Evolutionary conservation across 306 rosid species (phyloP).

Genomic region (Sicyos edulis): DNA sequence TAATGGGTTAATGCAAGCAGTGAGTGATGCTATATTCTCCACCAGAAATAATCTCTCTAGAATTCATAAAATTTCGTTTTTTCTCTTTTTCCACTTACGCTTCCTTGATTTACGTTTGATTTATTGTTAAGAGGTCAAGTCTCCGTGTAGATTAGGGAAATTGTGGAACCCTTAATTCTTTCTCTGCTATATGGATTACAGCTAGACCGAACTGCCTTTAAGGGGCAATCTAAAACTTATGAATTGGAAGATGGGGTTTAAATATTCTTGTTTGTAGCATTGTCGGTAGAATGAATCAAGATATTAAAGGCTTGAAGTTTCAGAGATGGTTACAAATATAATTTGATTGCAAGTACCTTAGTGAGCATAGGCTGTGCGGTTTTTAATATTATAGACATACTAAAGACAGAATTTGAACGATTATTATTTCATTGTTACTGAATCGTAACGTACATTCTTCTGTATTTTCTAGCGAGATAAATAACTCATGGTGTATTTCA

Average conservation of each 20-base stretch:
- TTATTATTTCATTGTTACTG: background rate
- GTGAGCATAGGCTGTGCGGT: background rate
- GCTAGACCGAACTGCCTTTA: background rate
- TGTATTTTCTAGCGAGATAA: background rate
- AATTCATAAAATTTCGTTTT: background rate
- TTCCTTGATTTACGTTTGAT: conserved; percentile 3
- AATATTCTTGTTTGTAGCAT: background rate
- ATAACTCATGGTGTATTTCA: background rate
- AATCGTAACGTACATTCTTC: background rate
- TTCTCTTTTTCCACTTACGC: too few species aligned
- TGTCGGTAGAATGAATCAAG: background rate
- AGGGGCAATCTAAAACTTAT: background rate
- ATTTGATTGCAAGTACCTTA: background rate
- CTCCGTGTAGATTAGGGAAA: background rate
- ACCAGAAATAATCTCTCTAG: background rate
- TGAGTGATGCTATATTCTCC: conserved; percentile 32
- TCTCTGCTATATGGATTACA: background rate
- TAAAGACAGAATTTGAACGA: background rate
- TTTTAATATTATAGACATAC: background rate
- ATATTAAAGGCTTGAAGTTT: background rate
- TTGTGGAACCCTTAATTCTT: background rate
- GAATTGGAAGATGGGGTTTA: background rate
- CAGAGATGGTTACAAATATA: background rate
- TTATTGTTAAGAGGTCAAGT: background rate
- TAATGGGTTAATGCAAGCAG: conserved; percentile 77